A percentile compares a stretch with the other conserved stretches of the same genome.
These are phyloP conservation scores for Wickerhamomyces bisporus DNA, from an alignment of 805 yeast species.

Conservation along the genomic window DNA sequence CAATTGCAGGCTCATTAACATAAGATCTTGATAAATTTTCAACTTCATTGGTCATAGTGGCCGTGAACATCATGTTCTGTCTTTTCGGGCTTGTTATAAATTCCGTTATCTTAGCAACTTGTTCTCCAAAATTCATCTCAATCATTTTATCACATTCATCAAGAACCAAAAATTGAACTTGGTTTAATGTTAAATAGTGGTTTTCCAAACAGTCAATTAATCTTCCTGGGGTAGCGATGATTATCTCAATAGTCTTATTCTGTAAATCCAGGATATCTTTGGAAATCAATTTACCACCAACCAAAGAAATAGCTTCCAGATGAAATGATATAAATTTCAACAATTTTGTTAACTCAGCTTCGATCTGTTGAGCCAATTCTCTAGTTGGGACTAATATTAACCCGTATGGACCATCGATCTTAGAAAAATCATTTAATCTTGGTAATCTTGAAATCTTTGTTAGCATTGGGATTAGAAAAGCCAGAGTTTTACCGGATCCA, in stretches of 20 bases:
- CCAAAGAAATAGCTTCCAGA: conserved; percentile 56
- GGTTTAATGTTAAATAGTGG: conserved; percentile 52
- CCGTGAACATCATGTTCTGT: conserved; percentile 88
- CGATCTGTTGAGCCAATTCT: conserved; percentile 87
- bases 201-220: conserved; percentile 74
- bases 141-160: conserved; percentile 98
- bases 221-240: conserved; percentile 95
- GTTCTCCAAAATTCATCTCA: conserved; percentile 88
- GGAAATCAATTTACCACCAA: conserved; percentile 87
- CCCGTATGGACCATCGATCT: conserved; percentile 63
- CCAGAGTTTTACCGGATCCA: conserved; percentile 92
- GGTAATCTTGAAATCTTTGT: conserved; percentile 46
- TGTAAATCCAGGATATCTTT: conserved; percentile 57
- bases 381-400: conserved; percentile 87
- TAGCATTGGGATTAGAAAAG: conserved; percentile 71
- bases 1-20: conserved; percentile 53
- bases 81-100: conserved; percentile 45
- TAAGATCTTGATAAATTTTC: conserved; percentile 63
- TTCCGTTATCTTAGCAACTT: conserved; percentile 55
- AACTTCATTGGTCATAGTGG: conserved; percentile 78
- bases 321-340: conserved; percentile 34
- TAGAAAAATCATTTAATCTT: conserved; percentile 39
- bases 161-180: conserved; percentile 65
- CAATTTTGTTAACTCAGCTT: conserved; percentile 55
- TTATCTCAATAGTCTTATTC: conserved; percentile 60